Base-by-base conservation (phyloP, 1,284 basidiomycete species). In the Ustilago esculenta region DNA sequence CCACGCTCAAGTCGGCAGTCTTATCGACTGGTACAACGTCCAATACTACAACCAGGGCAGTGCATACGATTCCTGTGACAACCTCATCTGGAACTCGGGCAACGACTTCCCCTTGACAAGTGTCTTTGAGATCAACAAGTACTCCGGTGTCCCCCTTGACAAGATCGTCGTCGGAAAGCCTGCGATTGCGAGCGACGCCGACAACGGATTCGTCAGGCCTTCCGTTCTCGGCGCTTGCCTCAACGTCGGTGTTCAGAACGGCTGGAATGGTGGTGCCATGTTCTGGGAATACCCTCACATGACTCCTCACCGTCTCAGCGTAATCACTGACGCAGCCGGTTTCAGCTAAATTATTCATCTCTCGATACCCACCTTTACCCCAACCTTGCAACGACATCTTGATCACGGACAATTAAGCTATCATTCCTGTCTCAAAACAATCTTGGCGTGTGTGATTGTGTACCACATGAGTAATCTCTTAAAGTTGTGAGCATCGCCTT, bases 131-230 rank as follows among this genome's bases (percentile, higher is more conserved):
- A 89, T 90, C 67, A 84, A 85, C 10, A 84, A 84, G 4, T 85
- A 83, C 41, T 46, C 55, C 8, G 87, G 87, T 32, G 84, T 89
- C 5, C 74, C 84, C 3, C 75, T 87, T 34, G 77, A 84, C 76
- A 85, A 86, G 80, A 73, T 86, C 34, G 85, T 87, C 50, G 87
- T 90, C 52, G 89, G 89, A 4, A 90, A 90, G 81, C 88, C 88
- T 0, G 88, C 84, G 0, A 75, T 61, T 12, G 79, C 4, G 33
- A 77, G 83, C 8, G 87, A 88, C 72, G 88, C 88, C 3, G 84
- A 52, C 67, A 88, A 85, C 65, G 89, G 89, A 4, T 88, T 84
- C 73, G 87, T 89, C 53, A 79, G 77, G 20, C 82, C 88, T 3
- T 73, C 83, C 0, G 85, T 85, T 0, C 83, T 89, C 12, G 87